Evolutionary conservation across 208 protist species (phyloP).

Genomic region (Crithidia expoeki): DNA sequence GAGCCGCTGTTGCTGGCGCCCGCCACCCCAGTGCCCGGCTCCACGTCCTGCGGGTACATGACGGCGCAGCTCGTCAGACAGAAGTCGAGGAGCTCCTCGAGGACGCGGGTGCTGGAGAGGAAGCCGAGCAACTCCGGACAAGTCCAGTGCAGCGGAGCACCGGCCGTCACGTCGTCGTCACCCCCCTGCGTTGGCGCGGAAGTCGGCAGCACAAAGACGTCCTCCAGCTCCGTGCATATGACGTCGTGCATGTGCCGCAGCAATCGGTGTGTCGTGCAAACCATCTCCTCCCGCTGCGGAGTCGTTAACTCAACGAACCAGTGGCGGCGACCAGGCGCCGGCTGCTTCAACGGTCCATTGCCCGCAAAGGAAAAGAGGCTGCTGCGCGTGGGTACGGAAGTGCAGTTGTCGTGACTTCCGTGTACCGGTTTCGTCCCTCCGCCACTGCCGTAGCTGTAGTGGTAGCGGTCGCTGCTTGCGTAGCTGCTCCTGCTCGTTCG

Average conservation of each 20-base stretch:
- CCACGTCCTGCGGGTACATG: constrained; percentile 27
- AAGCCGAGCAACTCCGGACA: constrained; percentile 46
- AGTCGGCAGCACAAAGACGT: constrained; percentile 5
- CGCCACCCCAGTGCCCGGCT: constrained; percentile 21
- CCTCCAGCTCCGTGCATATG: constrained; percentile 11
- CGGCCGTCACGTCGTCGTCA: constrained; percentile 6
- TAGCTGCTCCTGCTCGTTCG: constrained; percentile 1
- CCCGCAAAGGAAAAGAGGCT: background rate
- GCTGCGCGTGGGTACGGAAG: background rate
- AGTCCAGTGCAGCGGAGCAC: constrained; percentile 30
- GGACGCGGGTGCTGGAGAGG: constrained; percentile 41
- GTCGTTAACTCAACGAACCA: constrained; percentile 21
- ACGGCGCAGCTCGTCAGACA: constrained; percentile 50
- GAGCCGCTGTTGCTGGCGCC: constrained; percentile 11
- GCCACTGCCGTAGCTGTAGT: too few relatives aligned
- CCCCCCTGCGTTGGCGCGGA: background rate
- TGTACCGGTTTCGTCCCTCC: constrained; percentile 10
- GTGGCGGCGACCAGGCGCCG: constrained; percentile 11
- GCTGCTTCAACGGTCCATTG: background rate
- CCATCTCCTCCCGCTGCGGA: constrained; percentile 21
- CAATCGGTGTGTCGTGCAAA: constrained; percentile 18
- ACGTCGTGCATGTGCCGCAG: constrained; percentile 15
- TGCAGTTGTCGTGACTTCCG: background rate
- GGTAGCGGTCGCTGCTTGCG: too few relatives aligned
- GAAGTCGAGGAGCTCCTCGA: constrained; percentile 57